These are phyloP conservation scores for Pseudocercospora ulei DNA, from an alignment of 2,329 filamentous ascomycete genomes.

Conservation along the genomic window DNA sequence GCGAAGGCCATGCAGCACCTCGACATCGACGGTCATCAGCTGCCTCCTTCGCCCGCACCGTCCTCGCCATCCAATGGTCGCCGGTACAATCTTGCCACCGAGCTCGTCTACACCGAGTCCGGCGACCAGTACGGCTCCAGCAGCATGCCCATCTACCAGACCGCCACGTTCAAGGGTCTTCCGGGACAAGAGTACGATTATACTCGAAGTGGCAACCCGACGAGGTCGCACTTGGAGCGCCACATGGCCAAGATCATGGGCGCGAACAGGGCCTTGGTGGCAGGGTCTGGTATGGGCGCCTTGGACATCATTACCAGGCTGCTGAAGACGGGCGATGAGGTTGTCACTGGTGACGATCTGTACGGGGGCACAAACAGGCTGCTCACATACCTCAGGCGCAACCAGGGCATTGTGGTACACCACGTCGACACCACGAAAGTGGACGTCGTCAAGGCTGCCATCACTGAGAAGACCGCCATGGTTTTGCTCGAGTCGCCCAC, in stretches of 20 bases:
- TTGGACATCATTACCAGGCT: constrained; percentile 91
- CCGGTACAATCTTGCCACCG: constrained; percentile 87
- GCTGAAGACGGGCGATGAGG: constrained; percentile 85
- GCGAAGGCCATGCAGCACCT: constrained; percentile 45
- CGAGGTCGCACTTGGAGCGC: constrained; percentile 86
- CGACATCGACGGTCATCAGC: constrained; percentile 71
- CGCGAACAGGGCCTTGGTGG: constrained; percentile 77
- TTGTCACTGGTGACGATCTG: constrained; percentile 91
- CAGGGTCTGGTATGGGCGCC: constrained; percentile 94
- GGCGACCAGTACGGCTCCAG: constrained; percentile 96
- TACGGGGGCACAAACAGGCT: constrained; percentile 93
- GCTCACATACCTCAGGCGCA: constrained; percentile 79
- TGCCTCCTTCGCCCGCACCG: constrained; percentile 84
- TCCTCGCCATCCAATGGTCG: constrained; percentile 79
- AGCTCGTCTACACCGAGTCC: constrained; percentile 90
- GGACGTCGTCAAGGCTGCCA: constrained; percentile 56
- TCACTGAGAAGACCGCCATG: constrained; percentile 81
- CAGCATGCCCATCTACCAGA: constrained; percentile 94
- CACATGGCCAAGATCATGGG: constrained; percentile 99
- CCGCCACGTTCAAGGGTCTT: constrained; percentile 88
- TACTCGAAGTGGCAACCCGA: constrained; percentile 94
- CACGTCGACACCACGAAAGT: constrained; percentile 88
- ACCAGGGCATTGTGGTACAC: constrained; percentile 85
- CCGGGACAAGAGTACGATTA: constrained; percentile 91
- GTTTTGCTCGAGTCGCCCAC: constrained; percentile 93